Base-by-base conservation (phyloP, 129 eudicot species). In the Artemisia argyi region DNA sequence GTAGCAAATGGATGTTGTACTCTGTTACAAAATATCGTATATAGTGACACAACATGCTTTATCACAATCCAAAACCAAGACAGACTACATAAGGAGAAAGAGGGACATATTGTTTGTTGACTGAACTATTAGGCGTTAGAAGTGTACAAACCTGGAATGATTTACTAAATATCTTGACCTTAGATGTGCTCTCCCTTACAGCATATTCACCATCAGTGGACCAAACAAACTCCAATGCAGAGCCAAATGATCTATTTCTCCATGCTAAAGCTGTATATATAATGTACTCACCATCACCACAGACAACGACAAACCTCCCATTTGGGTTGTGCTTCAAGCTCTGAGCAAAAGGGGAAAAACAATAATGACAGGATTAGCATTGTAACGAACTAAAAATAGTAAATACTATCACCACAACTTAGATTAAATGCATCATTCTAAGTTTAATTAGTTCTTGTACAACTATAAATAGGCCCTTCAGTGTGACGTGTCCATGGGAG, bases 171-270 rank as follows among this genome's bases (percentile, higher is more conserved):
- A 94, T 84, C 87, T 94, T 94, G 73, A 94, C 86, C 81, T 84
- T 94, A 15, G 98, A 85, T 53, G 98, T 94, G 78, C 98, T 94
- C 86, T 94, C 98, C 74, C 97, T 88, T 54, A 85, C 93, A 84
- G 98, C 97, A 88, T 80, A 90, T 83, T 94, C 97, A 61, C 98
- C 98, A 42, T 94, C 98, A 52, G 97, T 73, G 28, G 98, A 94
- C 97, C 97, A 94, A 65, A 85, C 98, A 72, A 94, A 82, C 80
- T 94, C 98, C 93, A 94, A 73, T 52, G 97, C 98, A 60, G 98
- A 87, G 53, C 98, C 98, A 81, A 87, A 94, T 39, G 98, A 94
- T 86, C 97, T 87, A 79, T 94, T 94, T 78, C 97, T 94, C 98
- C 98, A 94, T 51, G 98, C 98, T 82, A 94, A 80, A 76, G 98